A percentile compares a stretch with the other conserved stretches of the same genome.
Conservation (phyloP, 306 rosid genomes). For the Vigna reflexopilosa region DNA sequence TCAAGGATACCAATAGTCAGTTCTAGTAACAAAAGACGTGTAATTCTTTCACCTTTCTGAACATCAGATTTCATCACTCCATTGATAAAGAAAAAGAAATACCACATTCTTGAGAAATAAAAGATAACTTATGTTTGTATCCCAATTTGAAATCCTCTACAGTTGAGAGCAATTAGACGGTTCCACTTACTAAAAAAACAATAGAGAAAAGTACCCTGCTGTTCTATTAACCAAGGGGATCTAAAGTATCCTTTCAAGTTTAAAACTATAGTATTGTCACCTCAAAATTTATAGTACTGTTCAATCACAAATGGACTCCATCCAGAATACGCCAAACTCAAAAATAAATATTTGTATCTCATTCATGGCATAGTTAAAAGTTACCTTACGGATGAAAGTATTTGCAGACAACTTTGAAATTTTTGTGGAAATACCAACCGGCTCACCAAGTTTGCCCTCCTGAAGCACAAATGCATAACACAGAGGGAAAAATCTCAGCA, state of each 20-base stretch:
- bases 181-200: background rate
- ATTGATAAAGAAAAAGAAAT: background rate
- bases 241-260: slow-evolving; percentile 10
- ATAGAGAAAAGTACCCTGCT: background rate
- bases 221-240: slow-evolving; percentile 23
- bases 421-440: slow-evolving; percentile 49
- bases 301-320: background rate
- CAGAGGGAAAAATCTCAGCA: slow-evolving; percentile 27
- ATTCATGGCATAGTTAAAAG: slow-evolving; percentile 26
- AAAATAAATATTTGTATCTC: slow-evolving; percentile 1
- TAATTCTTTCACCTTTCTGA: background rate
- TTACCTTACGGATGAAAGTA: slow-evolving; percentile 66
- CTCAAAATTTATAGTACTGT: background rate
- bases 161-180: slow-evolving; percentile 7
- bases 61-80: background rate
- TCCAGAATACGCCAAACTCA: background rate
- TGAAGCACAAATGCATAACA: slow-evolving; percentile 43
- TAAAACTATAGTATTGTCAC: background rate
- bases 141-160: background rate
- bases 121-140: background rate
- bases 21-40: background rate
- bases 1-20: background rate
- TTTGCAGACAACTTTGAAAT: slow-evolving; percentile 63
- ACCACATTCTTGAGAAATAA: background rate
- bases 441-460: slow-evolving; percentile 57